Evolutionary conservation across 345 rosid species (phyloP), one percentile per base, ranked within the genome.

Genomic region (Citrus australasica): DNA sequence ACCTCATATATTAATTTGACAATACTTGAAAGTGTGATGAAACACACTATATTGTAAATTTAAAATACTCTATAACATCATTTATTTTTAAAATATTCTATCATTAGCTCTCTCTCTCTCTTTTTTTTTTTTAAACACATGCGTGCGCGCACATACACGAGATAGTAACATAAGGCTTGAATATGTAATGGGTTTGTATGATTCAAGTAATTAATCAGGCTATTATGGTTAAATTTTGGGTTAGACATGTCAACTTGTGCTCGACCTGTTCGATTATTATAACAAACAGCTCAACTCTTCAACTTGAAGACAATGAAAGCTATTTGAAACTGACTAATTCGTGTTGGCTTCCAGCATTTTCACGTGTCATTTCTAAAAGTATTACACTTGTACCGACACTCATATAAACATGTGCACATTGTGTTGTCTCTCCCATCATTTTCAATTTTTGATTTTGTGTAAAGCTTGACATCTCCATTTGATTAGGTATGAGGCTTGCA

Each of bases 401-500:
- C 32, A 1, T 51, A 11, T 11, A 27, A 14, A 30, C 35, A 37
- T 63, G 48, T 22, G 17, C 65, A 7, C 19, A 13, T 19, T 30
- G 0, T 64, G 67, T 32, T 53, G 0, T 55, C 38, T 40, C 37
- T 61, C 4, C 10, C 42, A 60, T 62, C 22, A 9, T 59, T 58
- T 59, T 58, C 17, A 9, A 5, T 32, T 62, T 40, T 11, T 78
- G 33, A 69, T 62, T 69, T 68, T 64, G 14, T 71, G 51, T 42
- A 35, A 40, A 14, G n/a, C 46, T 30, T 77, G 62, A 85, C 33
- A 24, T 77, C 53, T 76, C 60, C 30, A 42, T 28, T 79, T 84
- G 11, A 28, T 55, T 68, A 92, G 97, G 90, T 92, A 92, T 25
- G 93, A 86, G 76, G 88, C 97, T 17, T 83, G 87, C 90, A 90